These are phyloP conservation scores for Omphalotus guepiniiformis DNA, from an alignment of 768 basidiomycete genomes.

Conservation along the genomic window DNA sequence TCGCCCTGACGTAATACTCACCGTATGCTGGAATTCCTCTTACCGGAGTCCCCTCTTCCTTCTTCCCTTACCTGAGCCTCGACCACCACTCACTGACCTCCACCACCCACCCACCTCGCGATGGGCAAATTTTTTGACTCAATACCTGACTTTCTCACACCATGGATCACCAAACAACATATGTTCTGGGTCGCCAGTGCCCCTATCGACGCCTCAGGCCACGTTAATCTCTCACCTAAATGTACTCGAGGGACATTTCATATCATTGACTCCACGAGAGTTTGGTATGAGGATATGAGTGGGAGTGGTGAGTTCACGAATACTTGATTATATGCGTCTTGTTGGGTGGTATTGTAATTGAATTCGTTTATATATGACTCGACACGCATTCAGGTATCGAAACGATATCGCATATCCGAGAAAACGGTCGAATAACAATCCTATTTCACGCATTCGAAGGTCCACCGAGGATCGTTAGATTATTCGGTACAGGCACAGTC, in stretches of 20 bases:
- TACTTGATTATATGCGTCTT: neutral
- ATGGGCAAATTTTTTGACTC: constrained; percentile 40
- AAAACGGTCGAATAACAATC: constrained; percentile 59
- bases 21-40: too few species aligned
- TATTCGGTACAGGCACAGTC: constrained; percentile 57
- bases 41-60: too few species aligned
- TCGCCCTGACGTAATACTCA: too few species aligned
- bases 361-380: neutral
- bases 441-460: constrained; percentile 61
- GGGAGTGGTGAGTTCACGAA: constrained; percentile 50
- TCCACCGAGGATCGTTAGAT: constrained; percentile 51
- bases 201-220: constrained; percentile 34
- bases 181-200: constrained; percentile 48
- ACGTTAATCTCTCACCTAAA: constrained; percentile 47
- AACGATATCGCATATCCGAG: constrained; percentile 57
- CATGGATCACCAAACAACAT: constrained; percentile 39
- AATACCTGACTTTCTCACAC: constrained; percentile 33
- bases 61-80: too few species aligned
- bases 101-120: too few species aligned
- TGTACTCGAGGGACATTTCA: constrained; percentile 50
- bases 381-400: constrained; percentile 39
- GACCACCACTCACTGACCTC: too few species aligned
- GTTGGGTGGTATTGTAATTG: too few species aligned
- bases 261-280: constrained; percentile 43
- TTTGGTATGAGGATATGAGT: constrained; percentile 75